Base-by-base conservation (phyloP, 495 filamentous ascomycete genomes). In the Talaromyces wortmannii region DNA sequence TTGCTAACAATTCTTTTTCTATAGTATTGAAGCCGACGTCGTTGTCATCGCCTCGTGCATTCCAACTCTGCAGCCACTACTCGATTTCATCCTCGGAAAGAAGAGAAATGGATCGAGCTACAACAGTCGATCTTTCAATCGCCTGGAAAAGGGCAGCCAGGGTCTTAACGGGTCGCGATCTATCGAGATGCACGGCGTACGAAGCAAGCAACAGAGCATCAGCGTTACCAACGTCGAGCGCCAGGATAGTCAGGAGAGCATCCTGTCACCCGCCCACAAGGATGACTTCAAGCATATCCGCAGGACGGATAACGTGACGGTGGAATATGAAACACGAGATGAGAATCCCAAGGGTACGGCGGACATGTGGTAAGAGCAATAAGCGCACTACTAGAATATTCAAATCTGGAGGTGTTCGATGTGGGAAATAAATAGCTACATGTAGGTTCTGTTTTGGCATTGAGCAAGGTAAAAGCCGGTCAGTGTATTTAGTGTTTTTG, bases 11-110 rank as follows among this genome's bases (percentile, higher is more conserved):
- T 29, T 7, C 4, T 15, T 23, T 11, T 15, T 17, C 42, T 53
- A n/a, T 48, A 73, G 70, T 40, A 61, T 75, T 50, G 72, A 75
- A 62, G 65, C 71, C 55, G 57, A 74, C 61, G 59, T 73, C 53
- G 69, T 74, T 50, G 62, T 71, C 33, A 69, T 75, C 48, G 69
- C 69, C 30, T 69, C 71, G 17, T 73, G 72, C 64, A 73, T 75
- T 31, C 72, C 72, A 5, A 72, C 68, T 50, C 59, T 75, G 6
- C 70, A 70, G 46, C 72, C 71, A 3, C 57, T 75, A 16, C 61
- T 73, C 43, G 71, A 74, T 48, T 54, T 70, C 6, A 56, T 73
- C 36, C 54, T 74, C 43, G 69, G 67, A 2, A 69, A 63, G 48
- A 64, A 65, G 30, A 57, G 48, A 5, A 36, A 65, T 10, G 57